Evolutionary conservation across 805 yeast species (phyloP), one percentile per base, ranked within the genome.

Genomic region (Ogataea ramenticola): DNA sequence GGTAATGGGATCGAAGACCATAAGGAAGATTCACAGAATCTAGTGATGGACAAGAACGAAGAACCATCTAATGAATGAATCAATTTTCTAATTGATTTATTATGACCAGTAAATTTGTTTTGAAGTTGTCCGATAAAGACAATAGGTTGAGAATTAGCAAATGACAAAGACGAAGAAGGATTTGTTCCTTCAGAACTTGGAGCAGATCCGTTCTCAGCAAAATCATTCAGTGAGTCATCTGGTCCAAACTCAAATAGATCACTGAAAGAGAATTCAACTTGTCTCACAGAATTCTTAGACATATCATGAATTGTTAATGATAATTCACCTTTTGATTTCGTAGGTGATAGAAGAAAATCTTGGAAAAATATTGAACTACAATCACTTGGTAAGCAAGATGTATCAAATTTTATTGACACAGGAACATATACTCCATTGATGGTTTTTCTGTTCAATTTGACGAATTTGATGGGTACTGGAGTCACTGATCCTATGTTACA

Each of bases 21-120:
- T 3, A 83, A 61, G 36, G 72, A 70, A 51, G 77, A 79, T 46
- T 80, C 85, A 36, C 74, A 74, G 52, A 80, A 83, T 49, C 88
- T 65, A 8, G 83, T 75, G 12, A 72, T 61, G 1, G 88, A 75
- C 11, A 84, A 58, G 47, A 81, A 58, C 0, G 84, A 72, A 24
- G 71, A 66, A 31, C 90, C 91, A 54, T 79, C 77, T 7, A 78
- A 66, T 1, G 95, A 83, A 52, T 89, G 77, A 16, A 77, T 66
- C 3, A 90, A 60, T 40, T 70, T 72, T 50, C 76, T 78, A 20
- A 90, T 80, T 0, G 96, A 86, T 56, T 89, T 89, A 44, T 79
- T 75, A 57, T 89, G 96, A 1, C 98, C 98, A 1, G 95, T 87
- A 43, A 82, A 76, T 51, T 83, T 80, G 49, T 80, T 72, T 21